Conservation (phyloP, 306 rosid species). For the Malus orientalis region DNA sequence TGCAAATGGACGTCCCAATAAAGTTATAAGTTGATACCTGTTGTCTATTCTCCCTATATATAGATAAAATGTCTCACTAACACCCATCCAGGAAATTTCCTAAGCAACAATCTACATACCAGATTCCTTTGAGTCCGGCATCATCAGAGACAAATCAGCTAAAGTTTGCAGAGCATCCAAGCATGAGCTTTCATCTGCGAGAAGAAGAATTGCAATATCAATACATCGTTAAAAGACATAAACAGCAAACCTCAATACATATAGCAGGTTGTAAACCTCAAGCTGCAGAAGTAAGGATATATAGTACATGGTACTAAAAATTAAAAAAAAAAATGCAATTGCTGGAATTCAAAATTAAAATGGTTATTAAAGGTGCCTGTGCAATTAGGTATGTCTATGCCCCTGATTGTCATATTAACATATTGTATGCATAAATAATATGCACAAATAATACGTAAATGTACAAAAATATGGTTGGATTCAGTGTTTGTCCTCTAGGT, state of each 20-base stretch:
- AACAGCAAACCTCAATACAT: background rate
- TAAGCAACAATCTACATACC: conserved; percentile 40
- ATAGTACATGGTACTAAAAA: background rate
- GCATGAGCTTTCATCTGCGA: conserved; percentile 49
- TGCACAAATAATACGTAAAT: too few relatives aligned
- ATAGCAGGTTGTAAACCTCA: background rate
- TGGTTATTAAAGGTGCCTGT: background rate
- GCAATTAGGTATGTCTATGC: background rate
- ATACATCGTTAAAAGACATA: background rate
- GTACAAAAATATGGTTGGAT: background rate
- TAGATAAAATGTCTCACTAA: background rate
- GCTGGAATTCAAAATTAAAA: background rate
- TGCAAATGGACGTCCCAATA: background rate
- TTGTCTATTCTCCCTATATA: background rate
- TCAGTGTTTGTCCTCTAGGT: background rate
- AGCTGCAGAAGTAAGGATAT: background rate
- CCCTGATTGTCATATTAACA: background rate
- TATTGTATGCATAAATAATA: background rate
- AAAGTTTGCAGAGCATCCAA: conserved; percentile 78
- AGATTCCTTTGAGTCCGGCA: conserved; percentile 58
- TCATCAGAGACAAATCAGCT: conserved; percentile 79
- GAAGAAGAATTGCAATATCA: conserved; percentile 5
- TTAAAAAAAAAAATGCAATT: background rate
- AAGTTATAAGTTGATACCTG: background rate
- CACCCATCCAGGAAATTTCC: background rate